Conservation (phyloP, 495 filamentous ascomycete species). For the Halenospora varia region DNA sequence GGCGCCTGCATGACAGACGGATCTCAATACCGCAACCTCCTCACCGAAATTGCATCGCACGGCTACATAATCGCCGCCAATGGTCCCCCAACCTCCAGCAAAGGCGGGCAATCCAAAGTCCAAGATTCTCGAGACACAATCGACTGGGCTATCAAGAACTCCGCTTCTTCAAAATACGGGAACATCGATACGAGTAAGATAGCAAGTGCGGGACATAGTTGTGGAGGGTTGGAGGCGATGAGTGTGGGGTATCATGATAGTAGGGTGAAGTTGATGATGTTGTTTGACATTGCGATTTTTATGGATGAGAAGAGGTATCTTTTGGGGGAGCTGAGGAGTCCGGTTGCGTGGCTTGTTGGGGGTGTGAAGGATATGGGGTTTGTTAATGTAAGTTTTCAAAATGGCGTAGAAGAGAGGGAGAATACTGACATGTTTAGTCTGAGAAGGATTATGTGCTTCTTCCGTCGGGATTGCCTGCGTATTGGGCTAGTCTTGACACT, state of each 20-base stretch:
- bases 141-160: constrained; percentile 1
- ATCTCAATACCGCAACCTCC: not conserved
- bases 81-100: not conserved
- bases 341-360: constrained; percentile 12
- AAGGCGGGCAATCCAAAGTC: not conserved
- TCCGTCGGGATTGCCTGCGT: not conserved
- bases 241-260: constrained; percentile 3
- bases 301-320: constrained; percentile 3
- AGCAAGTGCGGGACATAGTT: constrained; percentile 10
- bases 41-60: constrained; percentile 6
- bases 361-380: constrained; percentile 1
- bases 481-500: constrained; percentile 4
- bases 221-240: constrained; percentile 12
- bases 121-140: constrained; percentile 1
- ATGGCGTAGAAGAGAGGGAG: not conserved
- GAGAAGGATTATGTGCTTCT: constrained; percentile 5
- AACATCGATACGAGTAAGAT: constrained; percentile 12
- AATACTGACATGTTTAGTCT: not conserved
- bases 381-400: not conserved
- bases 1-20: constrained; percentile 7
- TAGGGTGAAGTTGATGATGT: constrained; percentile 6
- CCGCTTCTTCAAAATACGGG: constrained; percentile 9
- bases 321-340: constrained; percentile 1
- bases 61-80: constrained; percentile 12
- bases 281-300: constrained; percentile 13